These are phyloP conservation scores for Cladochytrium replicatum DNA, from an alignment of 192 early-diverging fungal species.

Conservation along the genomic window DNA sequence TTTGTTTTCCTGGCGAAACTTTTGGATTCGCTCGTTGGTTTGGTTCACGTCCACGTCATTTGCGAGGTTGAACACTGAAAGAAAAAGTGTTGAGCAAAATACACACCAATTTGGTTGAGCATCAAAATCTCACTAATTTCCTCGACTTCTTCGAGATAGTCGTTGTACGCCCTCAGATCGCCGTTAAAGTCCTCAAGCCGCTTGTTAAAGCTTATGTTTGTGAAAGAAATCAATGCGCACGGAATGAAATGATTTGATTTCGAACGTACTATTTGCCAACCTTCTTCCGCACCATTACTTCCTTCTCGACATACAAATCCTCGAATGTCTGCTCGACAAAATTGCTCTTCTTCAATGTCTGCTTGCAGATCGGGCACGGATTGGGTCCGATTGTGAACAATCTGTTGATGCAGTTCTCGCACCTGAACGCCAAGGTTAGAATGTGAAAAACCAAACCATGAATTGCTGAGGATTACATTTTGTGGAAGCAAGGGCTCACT, in stretches of 20 bases:
- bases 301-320: constrained; percentile 89
- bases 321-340: constrained; percentile 89
- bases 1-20: constrained; percentile 68
- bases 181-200: constrained; percentile 77
- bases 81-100: not conserved
- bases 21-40: constrained; percentile 64
- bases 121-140: constrained; percentile 52
- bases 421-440: constrained; percentile 37
- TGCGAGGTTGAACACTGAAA: constrained; percentile 66
- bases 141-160: constrained; percentile 87
- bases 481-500: constrained; percentile 93
- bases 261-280: constrained; percentile 53
- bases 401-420: constrained; percentile 81
- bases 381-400: constrained; percentile 76
- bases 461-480: constrained; percentile 49
- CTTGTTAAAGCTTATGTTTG: constrained; percentile 65
- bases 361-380: constrained; percentile 82
- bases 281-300: constrained; percentile 72
- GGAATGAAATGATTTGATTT: not conserved
- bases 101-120: not conserved
- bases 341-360: constrained; percentile 66
- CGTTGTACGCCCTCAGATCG: constrained; percentile 64
- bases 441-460: not conserved
- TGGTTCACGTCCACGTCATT: constrained; percentile 79
- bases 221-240: constrained; percentile 1